These are phyloP conservation scores for Russula virescens DNA, from an alignment of 768 basidiomycete genomes.

Conservation along the genomic window DNA sequence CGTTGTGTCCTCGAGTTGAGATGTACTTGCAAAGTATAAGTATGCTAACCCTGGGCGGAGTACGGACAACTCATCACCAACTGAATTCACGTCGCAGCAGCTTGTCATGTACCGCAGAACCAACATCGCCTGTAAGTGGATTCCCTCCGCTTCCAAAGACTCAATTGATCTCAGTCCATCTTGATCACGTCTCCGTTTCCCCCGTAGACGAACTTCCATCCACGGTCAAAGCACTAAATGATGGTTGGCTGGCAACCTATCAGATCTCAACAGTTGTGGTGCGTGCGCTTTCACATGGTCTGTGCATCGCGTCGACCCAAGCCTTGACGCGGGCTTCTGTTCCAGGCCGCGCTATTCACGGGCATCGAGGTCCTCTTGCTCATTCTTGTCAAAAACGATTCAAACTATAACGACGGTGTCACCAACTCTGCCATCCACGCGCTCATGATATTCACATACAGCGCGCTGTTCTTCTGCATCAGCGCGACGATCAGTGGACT, in stretches of 20 bases:
- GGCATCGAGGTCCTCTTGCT: conserved; percentile 19
- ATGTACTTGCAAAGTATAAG: conserved; percentile 8
- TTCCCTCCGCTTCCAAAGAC: neutral
- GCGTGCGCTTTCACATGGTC: neutral
- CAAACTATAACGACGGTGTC: neutral
- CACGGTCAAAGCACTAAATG: conserved; percentile 21
- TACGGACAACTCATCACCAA: neutral
- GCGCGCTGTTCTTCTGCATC: conserved; percentile 21
- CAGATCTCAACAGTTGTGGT: conserved; percentile 19
- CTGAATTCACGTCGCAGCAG: neutral
- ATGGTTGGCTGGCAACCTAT: conserved; percentile 20
- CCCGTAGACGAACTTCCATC: conserved; percentile 19
- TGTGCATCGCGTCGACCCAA: neutral
- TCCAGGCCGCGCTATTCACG: conserved; percentile 18
- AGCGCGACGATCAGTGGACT: conserved; percentile 21
- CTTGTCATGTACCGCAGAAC: conserved; percentile 12
- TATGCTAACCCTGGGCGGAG: neutral
- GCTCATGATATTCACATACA: conserved; percentile 20
- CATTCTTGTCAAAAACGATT: conserved; percentile 10
- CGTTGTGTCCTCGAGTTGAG: conserved; percentile 5
- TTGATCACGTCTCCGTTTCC: neutral
- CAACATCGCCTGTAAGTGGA: conserved; percentile 20
- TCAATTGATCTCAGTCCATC: neutral
- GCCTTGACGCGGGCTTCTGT: no score
- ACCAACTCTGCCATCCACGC: conserved; percentile 1